Conservation (phyloP, 2,329 filamentous ascomycete genomes). For the Cyphellophora attinorum region DNA sequence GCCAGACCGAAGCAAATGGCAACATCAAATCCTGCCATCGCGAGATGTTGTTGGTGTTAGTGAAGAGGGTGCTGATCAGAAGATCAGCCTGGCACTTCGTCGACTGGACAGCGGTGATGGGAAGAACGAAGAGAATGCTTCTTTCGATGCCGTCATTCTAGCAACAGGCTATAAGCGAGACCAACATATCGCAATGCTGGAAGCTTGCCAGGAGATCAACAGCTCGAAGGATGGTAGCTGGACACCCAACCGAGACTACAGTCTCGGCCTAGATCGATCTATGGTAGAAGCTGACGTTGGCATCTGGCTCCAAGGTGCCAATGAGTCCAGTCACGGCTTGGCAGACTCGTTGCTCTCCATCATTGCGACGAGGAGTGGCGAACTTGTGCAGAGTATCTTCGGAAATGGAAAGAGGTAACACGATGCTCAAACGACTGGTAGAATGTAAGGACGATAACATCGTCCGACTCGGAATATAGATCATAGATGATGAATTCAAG, state of each 20-base stretch:
- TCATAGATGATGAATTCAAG: too few relatives aligned
- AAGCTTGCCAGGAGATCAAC: conserved; percentile 21
- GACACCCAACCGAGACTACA: conserved; percentile 68
- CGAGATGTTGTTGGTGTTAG: conserved; percentile 57
- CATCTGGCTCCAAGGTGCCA: conserved; percentile 89
- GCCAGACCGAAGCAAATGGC: conserved; percentile 63
- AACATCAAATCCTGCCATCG: conserved; percentile 66
- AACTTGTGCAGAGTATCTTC: conserved; percentile 71
- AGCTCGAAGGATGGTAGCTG: conserved; percentile 43
- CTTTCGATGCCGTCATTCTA: conserved; percentile 73
- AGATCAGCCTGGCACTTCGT: conserved; percentile 52
- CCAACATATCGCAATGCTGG: conserved; percentile 69
- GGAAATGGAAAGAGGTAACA: conserved; percentile 26
- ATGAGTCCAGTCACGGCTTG: conserved; percentile 81
- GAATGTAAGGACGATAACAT: too few relatives aligned
- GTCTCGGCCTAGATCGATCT: conserved; percentile 59
- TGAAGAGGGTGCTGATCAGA: conserved; percentile 38
- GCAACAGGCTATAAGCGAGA: conserved; percentile 79
- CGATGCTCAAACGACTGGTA: conserved; percentile 4
- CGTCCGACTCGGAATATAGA: too few relatives aligned
- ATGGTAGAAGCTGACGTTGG: conserved; percentile 65
- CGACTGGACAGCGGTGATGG: conserved; percentile 29
- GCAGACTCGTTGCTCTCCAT: conserved; percentile 77
- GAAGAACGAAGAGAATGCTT: conserved; percentile 49
- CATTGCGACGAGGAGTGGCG: conserved; percentile 63